A percentile compares a stretch with the other conserved stretches of the same genome.
These are phyloP conservation scores for Tuber borchii DNA, from an alignment of 495 filamentous ascomycete species.

Conservation along the genomic window DNA sequence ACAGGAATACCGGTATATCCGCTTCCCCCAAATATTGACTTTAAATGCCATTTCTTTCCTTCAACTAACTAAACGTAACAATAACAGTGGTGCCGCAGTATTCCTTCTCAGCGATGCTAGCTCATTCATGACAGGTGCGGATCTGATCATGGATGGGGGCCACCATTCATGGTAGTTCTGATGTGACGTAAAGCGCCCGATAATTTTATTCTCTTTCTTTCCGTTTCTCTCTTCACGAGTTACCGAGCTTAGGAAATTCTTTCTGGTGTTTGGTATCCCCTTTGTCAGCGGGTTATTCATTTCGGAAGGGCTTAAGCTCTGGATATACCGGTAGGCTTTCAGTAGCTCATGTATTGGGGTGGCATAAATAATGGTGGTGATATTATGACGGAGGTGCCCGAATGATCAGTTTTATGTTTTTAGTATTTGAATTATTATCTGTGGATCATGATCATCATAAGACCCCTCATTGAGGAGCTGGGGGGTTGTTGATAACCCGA, in stretches of 20 bases:
- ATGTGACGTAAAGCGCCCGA: background rate
- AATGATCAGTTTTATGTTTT: background rate
- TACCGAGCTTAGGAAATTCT: conserved; percentile 2
- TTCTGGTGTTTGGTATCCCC: conserved; percentile 15
- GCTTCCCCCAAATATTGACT: conserved; percentile 16
- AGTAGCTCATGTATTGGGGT: background rate
- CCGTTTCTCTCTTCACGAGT: background rate
- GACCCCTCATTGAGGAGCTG: background rate
- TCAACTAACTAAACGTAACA: background rate
- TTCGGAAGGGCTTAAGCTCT: too few relatives aligned
- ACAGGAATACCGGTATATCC: conserved; percentile 62
- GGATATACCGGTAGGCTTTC: background rate
- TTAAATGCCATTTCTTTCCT: conserved; percentile 13
- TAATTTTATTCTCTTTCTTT: background rate
- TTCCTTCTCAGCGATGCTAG: conserved; percentile 84
- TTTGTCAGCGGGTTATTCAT: conserved; percentile 8
- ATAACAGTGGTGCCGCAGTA: conserved; percentile 57
- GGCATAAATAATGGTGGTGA: background rate
- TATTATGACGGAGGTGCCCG: background rate
- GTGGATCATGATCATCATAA: background rate
- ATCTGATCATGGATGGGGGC: conserved; percentile 76
- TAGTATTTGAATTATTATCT: background rate
- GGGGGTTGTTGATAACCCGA: background rate
- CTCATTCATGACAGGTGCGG: conserved; percentile 80
- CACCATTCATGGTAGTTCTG: conserved; percentile 65